Conservation (phyloP, 805 yeast species). For the Pichia paraexigua region DNA sequence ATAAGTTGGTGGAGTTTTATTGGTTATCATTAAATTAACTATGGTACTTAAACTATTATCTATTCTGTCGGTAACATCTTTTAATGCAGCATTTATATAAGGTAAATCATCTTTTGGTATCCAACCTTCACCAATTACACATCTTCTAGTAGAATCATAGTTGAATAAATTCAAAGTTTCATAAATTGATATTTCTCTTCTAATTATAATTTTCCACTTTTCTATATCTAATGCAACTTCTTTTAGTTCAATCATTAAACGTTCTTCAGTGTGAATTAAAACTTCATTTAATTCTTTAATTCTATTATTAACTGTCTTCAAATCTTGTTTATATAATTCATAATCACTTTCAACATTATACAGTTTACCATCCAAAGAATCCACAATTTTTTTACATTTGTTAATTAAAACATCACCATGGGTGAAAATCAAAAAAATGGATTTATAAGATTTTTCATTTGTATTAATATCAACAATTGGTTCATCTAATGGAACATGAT, state of each 20-base stretch:
- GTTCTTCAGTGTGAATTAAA: constrained; percentile 53
- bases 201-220: constrained; percentile 60
- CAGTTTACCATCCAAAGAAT: constrained; percentile 78
- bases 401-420: constrained; percentile 72
- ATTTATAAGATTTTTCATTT: constrained; percentile 52
- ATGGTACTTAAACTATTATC: constrained; percentile 41
- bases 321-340: constrained; percentile 35
- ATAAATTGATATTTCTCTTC: constrained; percentile 79
- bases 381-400: constrained; percentile 72
- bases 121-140: constrained; percentile 96
- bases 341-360: constrained; percentile 46
- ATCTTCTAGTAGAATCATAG: constrained; percentile 75
- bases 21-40: constrained; percentile 54
- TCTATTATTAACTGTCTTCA: constrained; percentile 41
- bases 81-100: constrained; percentile 56
- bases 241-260: constrained; percentile 68
- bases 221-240: constrained; percentile 69
- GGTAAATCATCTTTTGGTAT: constrained; percentile 72
- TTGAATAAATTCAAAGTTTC: constrained; percentile 71
- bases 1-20: constrained; percentile 63
- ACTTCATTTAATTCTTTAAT: constrained; percentile 42
- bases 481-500: constrained; percentile 65
- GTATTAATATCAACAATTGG: constrained; percentile 53
- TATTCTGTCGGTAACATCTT: constrained; percentile 49
- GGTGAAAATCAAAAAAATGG: constrained; percentile 81